Evolutionary conservation across 169 alveolate genomes (phyloP), one percentile per base, ranked within the genome.

Genomic region (Babesia gibsoni): DNA sequence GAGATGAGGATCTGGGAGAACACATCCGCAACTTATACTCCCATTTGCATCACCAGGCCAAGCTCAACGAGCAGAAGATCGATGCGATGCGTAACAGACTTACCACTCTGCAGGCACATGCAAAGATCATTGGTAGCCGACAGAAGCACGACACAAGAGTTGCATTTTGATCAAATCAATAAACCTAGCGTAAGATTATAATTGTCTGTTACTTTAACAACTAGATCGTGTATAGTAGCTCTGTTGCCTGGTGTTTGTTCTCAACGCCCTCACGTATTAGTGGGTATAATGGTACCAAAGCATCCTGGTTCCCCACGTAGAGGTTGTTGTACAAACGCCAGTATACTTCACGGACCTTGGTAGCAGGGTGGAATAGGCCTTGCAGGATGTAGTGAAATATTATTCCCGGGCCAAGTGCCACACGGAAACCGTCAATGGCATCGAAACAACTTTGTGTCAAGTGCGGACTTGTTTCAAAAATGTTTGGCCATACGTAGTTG

Each of bases 341-440:
- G 88, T 97, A 98, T 12, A 95, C 95, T 64, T 95, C 96, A 66
- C 98, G 72, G 10, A 77, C 86, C 90, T 97, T 96, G 59, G 98
- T 93, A 14, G 99, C 99, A n/a, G 99, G 99, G 89, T 98, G 99
- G 91, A 96, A 98, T 49, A 98, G 84, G 4, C 99, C 99, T 82
- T 96, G 98, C 36, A 96, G 83, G 33, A 97, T 67, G 78, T 98
- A 97, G 52, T 92, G 91, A 72, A 98, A 87, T 10, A 98, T 91
- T 37, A 93, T 94, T 41, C 98, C 98, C 2, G 99, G 98, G 1
- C 99, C 99, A 29, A 98, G 89, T 8, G 99, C 94, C 33, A 97
- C 97, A 72, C 99, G 91, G 74, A 97, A 90, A 12, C 99, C 99
- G 70, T 97, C 99, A 30, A 97, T 91, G 7, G 99, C 99, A 67